Conservation (phyloP, 495 filamentous ascomycete species). For the Trichodelitschia bisporula region DNA sequence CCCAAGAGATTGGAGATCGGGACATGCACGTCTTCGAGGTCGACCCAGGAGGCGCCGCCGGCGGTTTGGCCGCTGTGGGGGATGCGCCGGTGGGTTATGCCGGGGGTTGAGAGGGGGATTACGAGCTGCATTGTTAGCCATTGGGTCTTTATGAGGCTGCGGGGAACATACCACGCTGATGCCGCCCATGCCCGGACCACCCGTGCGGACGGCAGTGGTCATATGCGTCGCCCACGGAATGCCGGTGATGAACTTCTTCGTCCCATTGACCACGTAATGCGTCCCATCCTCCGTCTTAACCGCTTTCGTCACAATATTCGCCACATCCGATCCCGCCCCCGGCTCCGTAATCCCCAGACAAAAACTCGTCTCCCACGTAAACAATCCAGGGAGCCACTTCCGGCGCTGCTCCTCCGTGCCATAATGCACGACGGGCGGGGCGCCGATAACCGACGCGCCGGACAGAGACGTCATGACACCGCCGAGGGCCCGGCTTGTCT, state of each 20-base stretch:
- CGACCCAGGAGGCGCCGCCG: conserved; percentile 14
- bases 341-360: conserved; percentile 13
- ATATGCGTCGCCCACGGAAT: conserved; percentile 13
- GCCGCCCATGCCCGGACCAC: conserved; percentile 10
- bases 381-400: conserved; percentile 11
- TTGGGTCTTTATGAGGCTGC: no score
- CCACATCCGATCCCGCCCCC: conserved; percentile 11
- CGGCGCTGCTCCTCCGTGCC: conserved; percentile 11
- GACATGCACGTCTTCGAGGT: conserved; percentile 16
- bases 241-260: conserved; percentile 15
- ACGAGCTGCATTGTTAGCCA: no score
- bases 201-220: conserved; percentile 13
- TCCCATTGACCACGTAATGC: conserved; percentile 12
- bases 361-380: conserved; percentile 13
- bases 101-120: conserved; percentile 7
- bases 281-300: conserved; percentile 9
- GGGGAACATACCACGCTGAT: no score
- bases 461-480: conserved; percentile 11
- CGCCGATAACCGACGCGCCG: conserved; percentile 10
- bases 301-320: conserved; percentile 11
- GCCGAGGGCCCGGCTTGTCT: conserved; percentile 13
- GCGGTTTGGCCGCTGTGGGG: conserved; percentile 14
- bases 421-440: conserved; percentile 10
- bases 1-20: conserved; percentile 16
- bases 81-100: conserved; percentile 7